phyloP scores from a whole-genome alignment of 768 basidiomycete genomes.

The Rhizopogon roseolus region DNA sequence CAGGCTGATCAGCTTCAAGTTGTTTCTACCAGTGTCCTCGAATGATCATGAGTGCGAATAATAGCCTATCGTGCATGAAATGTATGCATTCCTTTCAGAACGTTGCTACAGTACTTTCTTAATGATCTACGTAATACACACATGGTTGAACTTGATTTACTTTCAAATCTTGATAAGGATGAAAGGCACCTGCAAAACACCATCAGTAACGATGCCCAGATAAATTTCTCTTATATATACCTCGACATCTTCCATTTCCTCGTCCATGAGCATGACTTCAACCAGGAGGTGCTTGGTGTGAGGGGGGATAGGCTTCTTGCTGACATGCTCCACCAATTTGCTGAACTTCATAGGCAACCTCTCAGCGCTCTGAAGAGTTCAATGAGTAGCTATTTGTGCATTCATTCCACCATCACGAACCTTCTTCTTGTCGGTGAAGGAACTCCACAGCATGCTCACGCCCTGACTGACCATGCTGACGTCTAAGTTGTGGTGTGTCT shows the following conservation, averaged over 20 bases:
- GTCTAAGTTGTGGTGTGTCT: conserved; percentile 77
- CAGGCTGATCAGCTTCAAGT: no score
- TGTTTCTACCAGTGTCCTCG: no score
- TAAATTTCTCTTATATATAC: conserved; percentile 29
- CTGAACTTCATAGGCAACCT: conserved; percentile 86
- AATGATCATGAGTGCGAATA: not conserved
- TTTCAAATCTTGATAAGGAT: conserved; percentile 64
- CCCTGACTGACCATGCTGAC: conserved; percentile 96
- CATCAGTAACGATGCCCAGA: not conserved
- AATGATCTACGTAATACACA: not conserved
- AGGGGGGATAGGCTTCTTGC: conserved; percentile 87
- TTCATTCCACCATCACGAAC: conserved; percentile 32
- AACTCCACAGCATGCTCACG: conserved; percentile 97
- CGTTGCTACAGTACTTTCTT: conserved; percentile 5
- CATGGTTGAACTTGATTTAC: not conserved
- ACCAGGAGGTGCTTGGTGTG: conserved; percentile 83
- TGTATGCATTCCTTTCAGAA: not conserved
- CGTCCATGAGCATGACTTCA: conserved; percentile 92
- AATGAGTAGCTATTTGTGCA: not conserved
- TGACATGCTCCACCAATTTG: conserved; percentile 87
- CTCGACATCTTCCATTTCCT: conserved; percentile 93
- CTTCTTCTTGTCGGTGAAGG: conserved; percentile 92
- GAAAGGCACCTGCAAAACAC: conserved; percentile 63
- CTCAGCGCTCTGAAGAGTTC: conserved; percentile 66
- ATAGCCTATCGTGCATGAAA: not conserved